Base-by-base conservation (phyloP, 176 grass and related monocot species). In the Carex myosuroides region DNA sequence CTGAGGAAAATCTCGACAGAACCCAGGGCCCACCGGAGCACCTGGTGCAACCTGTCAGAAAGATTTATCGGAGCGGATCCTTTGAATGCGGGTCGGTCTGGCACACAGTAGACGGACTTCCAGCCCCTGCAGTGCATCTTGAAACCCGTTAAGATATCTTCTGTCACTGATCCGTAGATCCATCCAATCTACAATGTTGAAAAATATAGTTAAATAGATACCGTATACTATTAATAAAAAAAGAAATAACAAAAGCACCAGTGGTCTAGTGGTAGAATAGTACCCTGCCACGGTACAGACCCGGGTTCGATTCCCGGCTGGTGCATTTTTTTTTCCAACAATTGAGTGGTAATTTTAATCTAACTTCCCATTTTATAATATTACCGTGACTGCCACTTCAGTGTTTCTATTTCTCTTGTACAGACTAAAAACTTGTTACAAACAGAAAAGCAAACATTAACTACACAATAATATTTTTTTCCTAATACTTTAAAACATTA, bases 111-210 rank as follows among this genome's bases (percentile, higher is more conserved):
- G 35, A 98, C 92, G 0, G 95, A 98, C 53, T 90, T 93, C 95
- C 95, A 98, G 9, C 95, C 95, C 0, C 93, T 89, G 86, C 95
- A 95, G 70, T 98, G 95, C 95, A 98, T 98, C 88, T 98, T 98
- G 92, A 98, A 98, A 6, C 95, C 92, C 0, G 93, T 98, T 52
- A 98, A 80, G 20, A 98, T 98, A 32, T 95, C 95, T 81, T 98
- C 95, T 1, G 95, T 98, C 52, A 95, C 92, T 0, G 92, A 98
- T 7, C 95, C 95, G 6, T 98, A 98, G 29, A 98, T 98, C 92
- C 95, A 98, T 2, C 95, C 95, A 35, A 98, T 95, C 95, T 98
- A 48, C 0, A 75, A 21, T 18, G 3, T n/a, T 50, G 5, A 39
- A 12, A 50, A 2, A 50, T 50, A 50, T 50, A 0, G 1, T 50